Percentiles rank a stretch among this genome's conserved stretches.
Evolutionary conservation across 345 rosid genomes (phyloP).

Genomic region (Pistacia integerrima): DNA sequence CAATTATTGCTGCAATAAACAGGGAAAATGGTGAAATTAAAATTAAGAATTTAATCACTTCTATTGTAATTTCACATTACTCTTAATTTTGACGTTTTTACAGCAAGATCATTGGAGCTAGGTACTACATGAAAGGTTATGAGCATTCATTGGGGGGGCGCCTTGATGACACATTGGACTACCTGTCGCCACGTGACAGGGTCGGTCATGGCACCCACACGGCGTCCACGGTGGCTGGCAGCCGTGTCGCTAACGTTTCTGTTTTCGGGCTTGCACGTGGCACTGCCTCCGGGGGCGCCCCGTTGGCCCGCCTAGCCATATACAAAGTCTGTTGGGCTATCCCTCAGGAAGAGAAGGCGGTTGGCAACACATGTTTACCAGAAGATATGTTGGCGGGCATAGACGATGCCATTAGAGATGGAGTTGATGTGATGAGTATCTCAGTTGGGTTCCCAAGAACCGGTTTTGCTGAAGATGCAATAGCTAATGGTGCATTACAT

Average conservation of each 20-base stretch:
- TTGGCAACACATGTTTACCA: slow-evolving; percentile 52
- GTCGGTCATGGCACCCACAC: slow-evolving; percentile 93
- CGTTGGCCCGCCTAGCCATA: slow-evolving; percentile 66
- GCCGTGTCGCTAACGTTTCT: slow-evolving; percentile 40
- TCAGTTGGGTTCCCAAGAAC: slow-evolving; percentile 49
- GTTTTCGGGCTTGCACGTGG: slow-evolving; percentile 71
- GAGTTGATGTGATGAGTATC: slow-evolving; percentile 70
- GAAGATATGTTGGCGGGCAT: slow-evolving; percentile 84
- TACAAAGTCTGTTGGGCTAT: slow-evolving; percentile 88
- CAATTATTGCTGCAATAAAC: no score
- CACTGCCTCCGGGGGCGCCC: slow-evolving; percentile 78
- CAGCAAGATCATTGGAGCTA: slow-evolving; percentile 86
- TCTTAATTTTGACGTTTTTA: background rate
- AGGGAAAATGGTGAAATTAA: no score
- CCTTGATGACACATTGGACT: slow-evolving; percentile 60
- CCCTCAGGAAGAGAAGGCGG: slow-evolving; percentile 46
- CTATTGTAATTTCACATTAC: background rate
- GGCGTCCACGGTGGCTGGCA: slow-evolving; percentile 71
- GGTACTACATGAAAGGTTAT: slow-evolving; percentile 65
- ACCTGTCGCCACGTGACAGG: slow-evolving; percentile 64
- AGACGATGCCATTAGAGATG: slow-evolving; percentile 82
- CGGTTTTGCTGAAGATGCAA: slow-evolving; percentile 39
- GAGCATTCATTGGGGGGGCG: slow-evolving; percentile 35
- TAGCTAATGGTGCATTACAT: slow-evolving; percentile 69
- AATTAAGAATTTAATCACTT: no score